Evolutionary conservation across 345 rosid species (phyloP).

Genomic region (Lepidium didymum): DNA sequence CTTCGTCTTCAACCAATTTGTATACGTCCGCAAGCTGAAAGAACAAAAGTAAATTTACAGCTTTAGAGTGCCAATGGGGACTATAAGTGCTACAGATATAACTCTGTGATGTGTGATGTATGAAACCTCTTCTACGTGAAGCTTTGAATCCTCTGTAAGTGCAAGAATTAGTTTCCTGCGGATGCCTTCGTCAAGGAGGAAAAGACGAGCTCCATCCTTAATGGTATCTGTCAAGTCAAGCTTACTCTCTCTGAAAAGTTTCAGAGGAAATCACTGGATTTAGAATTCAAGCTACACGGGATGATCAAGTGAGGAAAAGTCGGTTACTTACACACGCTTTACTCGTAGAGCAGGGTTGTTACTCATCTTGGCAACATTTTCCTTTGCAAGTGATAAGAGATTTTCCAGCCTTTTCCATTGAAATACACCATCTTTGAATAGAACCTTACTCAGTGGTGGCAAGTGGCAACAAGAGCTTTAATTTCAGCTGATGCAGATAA

Average conservation of each 20-base stretch:
- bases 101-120: background rate
- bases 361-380: constrained; percentile 91
- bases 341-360: constrained; percentile 72
- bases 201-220: constrained; percentile 92
- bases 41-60: constrained; percentile 13
- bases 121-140: constrained; percentile 81
- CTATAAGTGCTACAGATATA: background rate
- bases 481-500: background rate
- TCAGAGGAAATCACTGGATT: background rate
- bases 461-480: constrained; percentile 9
- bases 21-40: constrained; percentile 84
- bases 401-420: constrained; percentile 96
- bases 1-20: constrained; percentile 71
- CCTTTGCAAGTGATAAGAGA: constrained; percentile 85
- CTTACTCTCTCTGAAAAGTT: constrained; percentile 44
- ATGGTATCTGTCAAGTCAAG: constrained; percentile 85
- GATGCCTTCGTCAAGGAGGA: constrained; percentile 74
- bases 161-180: constrained; percentile 92
- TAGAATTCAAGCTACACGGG: background rate
- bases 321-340: constrained; percentile 40
- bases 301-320: background rate
- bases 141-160: constrained; percentile 87
- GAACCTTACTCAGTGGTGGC: constrained; percentile 41
- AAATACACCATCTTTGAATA: constrained; percentile 81
- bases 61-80: background rate